A percentile compares a stretch with the other conserved stretches of the same genome.
phyloP scores from a whole-genome alignment of 768 basidiomycete species.

The Suillus subaureus region DNA sequence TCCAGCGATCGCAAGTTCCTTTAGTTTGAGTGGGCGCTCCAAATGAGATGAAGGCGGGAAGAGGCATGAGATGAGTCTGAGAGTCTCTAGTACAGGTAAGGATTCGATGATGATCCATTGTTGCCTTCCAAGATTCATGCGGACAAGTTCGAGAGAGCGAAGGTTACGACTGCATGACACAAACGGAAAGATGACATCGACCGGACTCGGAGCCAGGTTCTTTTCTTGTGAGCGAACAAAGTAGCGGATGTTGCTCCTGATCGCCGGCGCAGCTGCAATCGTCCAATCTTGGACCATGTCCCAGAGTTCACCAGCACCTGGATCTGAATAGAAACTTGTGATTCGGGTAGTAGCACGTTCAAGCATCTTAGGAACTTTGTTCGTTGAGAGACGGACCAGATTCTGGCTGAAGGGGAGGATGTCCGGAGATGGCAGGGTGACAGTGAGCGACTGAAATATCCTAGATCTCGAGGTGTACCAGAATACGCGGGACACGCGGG shows the following conservation, averaged over 20 bases:
- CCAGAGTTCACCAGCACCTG: constrained; percentile 3
- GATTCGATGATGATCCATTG: not conserved
- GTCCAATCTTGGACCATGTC: constrained; percentile 1
- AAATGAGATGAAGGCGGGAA: not conserved
- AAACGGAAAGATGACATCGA: not conserved
- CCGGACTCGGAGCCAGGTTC: not conserved
- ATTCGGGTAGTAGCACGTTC: not conserved
- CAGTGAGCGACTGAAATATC: constrained; percentile 1
- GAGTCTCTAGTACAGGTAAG: not conserved
- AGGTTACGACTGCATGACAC: not conserved
- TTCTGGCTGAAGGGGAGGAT: not conserved
- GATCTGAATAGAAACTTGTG: constrained; percentile 5
- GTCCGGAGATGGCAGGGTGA: not conserved
- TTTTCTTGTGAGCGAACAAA: not conserved
- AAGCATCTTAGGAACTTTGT: not conserved
- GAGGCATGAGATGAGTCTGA: not conserved
- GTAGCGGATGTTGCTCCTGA: not conserved
- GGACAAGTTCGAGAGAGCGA: not conserved
- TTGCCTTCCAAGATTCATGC: not conserved
- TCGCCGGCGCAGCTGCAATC: not conserved
- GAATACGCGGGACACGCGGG: constrained; percentile 1
- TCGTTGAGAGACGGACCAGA: not conserved
- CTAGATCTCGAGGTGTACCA: not conserved
- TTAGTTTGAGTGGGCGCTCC: not conserved
- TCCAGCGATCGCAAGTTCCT: constrained; percentile 3